Percentiles rank a stretch among this genome's conserved stretches.
phyloP scores from a whole-genome alignment of 805 yeast genomes.

The Lipomyces japonicus region DNA sequence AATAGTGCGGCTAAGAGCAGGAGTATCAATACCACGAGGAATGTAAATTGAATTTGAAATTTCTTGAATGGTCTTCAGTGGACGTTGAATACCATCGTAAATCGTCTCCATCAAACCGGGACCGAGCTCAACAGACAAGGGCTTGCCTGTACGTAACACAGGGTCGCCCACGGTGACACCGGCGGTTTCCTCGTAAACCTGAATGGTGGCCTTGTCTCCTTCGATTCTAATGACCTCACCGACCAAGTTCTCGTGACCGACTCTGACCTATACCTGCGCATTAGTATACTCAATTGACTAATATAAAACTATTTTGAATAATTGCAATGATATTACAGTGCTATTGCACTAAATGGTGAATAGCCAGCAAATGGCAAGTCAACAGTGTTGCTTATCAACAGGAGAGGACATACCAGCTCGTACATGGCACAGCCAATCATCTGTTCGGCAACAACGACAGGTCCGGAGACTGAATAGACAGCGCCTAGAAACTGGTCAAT shows the following conservation, averaged over 20 bases:
- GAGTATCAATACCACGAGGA: slow-evolving; percentile 98
- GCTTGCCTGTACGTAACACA: slow-evolving; percentile 95
- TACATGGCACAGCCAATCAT: slow-evolving; percentile 99
- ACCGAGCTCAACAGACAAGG: slow-evolving; percentile 97
- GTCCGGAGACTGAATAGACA: slow-evolving; percentile 95
- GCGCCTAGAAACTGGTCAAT: no score
- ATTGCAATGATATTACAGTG: no score
- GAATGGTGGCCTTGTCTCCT: slow-evolving; percentile 95
- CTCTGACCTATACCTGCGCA: slow-evolving; percentile 50
- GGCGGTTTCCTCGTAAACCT: slow-evolving; percentile 98
- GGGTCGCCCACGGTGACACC: slow-evolving; percentile 99
- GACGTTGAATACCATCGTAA: slow-evolving; percentile 99
- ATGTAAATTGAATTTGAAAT: slow-evolving; percentile 87
- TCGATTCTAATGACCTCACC: slow-evolving; percentile 98
- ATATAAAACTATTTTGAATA: no score
- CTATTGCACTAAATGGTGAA: no score
- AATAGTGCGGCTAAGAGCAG: slow-evolving; percentile 79
- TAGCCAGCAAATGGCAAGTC: not conserved
- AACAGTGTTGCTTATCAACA: not conserved
- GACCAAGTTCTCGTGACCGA: slow-evolving; percentile 93
- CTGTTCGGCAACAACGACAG: slow-evolving; percentile 95
- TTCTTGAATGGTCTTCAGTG: slow-evolving; percentile 88
- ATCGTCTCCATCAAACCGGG: slow-evolving; percentile 99
- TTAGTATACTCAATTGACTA: no score
- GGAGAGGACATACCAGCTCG: slow-evolving; percentile 58